These are phyloP conservation scores for Solanum aculeatissimum DNA, from an alignment of 305 asterid genomes.

Conservation along the genomic window DNA sequence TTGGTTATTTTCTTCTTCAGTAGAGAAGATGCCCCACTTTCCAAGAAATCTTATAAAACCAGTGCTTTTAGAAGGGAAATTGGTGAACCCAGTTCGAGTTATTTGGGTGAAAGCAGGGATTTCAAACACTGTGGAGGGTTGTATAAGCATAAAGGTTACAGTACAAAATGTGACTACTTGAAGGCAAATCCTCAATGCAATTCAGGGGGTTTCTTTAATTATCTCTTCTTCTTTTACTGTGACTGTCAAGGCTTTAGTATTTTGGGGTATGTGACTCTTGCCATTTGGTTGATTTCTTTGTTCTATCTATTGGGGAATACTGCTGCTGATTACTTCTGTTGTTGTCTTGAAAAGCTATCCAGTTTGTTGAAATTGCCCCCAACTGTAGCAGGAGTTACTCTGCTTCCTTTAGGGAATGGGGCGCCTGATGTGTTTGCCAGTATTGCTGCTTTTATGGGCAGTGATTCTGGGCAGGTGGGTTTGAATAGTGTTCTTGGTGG, in stretches of 20 bases:
- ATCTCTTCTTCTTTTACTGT: constrained; percentile 62
- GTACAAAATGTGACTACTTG: constrained; percentile 52
- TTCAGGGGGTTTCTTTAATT: constrained; percentile 56
- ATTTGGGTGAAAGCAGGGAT: constrained; percentile 3
- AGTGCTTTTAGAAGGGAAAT: constrained; percentile 16
- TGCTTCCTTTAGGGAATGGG: constrained; percentile 83
- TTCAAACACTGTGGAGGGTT: constrained; percentile 42
- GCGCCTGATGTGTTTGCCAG: constrained; percentile 93
- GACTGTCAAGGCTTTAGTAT: constrained; percentile 24
- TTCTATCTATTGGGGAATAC: constrained; percentile 76
- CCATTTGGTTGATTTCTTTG: constrained; percentile 48
- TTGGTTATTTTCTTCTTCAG: constrained; percentile 28
- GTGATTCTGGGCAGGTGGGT: constrained; percentile 71
- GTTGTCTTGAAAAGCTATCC: constrained; percentile 57
- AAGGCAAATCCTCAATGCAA: constrained; percentile 45
- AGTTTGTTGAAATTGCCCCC: constrained; percentile 48
- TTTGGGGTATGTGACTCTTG: constrained; percentile 38
- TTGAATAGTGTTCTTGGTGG: constrained; percentile 86
- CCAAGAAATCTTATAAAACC: constrained; percentile 3
- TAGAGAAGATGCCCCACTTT: constrained; percentile 17
- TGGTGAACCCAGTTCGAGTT: constrained; percentile 3
- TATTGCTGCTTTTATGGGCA: constrained; percentile 64
- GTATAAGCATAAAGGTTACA: constrained; percentile 34
- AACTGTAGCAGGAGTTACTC: constrained; percentile 81
- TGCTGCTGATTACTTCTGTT: constrained; percentile 76